Evolutionary conservation across 2,329 filamentous ascomycete species (phyloP).

Genomic region (Triangularia setosa): DNA sequence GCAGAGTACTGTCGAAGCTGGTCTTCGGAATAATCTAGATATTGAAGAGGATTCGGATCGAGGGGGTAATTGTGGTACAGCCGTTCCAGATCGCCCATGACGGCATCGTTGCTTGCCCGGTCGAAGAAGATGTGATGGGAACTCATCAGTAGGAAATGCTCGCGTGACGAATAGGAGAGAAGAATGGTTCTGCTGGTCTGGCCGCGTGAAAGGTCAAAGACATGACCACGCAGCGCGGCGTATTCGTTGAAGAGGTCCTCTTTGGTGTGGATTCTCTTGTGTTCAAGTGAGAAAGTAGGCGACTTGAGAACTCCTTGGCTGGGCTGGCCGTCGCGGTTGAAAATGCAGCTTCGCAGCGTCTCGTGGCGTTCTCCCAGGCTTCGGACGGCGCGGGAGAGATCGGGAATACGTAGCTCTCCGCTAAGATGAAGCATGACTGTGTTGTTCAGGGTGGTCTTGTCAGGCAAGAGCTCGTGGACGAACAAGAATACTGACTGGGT

Average conservation of each 20-base stretch:
- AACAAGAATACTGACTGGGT: slow-evolving; percentile 42
- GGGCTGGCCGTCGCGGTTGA: slow-evolving; percentile 14
- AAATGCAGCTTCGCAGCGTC: slow-evolving; percentile 32
- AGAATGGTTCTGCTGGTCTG: background rate
- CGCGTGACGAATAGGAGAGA: background rate
- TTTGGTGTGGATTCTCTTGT: background rate
- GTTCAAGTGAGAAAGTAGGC: background rate
- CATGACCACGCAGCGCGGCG: background rate
- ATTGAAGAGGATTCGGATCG: slow-evolving; percentile 30
- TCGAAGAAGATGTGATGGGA: slow-evolving; percentile 40
- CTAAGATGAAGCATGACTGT: slow-evolving; percentile 28
- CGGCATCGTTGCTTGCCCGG: slow-evolving; percentile 39
- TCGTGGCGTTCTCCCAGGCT: slow-evolving; percentile 32
- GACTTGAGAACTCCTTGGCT: slow-evolving; percentile 17
- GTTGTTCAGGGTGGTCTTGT: slow-evolving; percentile 40
- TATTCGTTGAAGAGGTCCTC: background rate
- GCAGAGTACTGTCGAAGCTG: slow-evolving; percentile 30
- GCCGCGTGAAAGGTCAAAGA: background rate
- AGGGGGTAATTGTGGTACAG: slow-evolving; percentile 34
- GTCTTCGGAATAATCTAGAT: slow-evolving; percentile 32
- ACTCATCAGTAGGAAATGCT: background rate
- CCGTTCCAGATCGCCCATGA: slow-evolving; percentile 42
- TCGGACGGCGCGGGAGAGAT: slow-evolving; percentile 34
- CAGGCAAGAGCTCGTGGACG: slow-evolving; percentile 30
- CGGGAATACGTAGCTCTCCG: slow-evolving; percentile 31